phyloP scores from a whole-genome alignment of 345 rosid genomes.

The Erysimum cheiranthoides region DNA sequence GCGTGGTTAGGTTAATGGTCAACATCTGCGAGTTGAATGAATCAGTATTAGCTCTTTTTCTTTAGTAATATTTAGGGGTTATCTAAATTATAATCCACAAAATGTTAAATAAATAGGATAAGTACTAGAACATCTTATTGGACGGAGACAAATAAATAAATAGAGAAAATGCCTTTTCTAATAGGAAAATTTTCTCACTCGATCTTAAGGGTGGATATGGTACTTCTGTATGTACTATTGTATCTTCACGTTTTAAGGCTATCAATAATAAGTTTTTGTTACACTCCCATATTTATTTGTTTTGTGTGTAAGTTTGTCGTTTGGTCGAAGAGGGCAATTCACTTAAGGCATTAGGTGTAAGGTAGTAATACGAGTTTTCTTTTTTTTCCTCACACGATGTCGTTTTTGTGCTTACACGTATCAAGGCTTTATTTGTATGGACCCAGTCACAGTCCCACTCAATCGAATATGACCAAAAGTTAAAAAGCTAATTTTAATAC shows the following conservation, averaged over 20 bases:
- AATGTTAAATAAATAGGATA: not conserved
- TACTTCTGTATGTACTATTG: not conserved
- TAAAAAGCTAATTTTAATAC: conserved; percentile 30
- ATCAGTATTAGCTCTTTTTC: not conserved
- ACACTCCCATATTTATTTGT: conserved; percentile 23
- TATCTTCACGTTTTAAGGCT: not conserved
- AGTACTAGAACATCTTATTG: not conserved
- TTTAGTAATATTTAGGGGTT: not conserved
- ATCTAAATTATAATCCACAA: not conserved
- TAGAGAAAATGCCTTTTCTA: not conserved
- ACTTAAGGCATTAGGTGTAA: conserved; percentile 20
- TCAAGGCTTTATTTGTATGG: conserved; percentile 34
- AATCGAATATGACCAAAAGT: conserved; percentile 25
- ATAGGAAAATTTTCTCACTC: not conserved
- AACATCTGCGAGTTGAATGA: conserved; percentile 5
- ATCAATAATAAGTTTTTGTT: not conserved
- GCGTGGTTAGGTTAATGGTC: conserved; percentile 19
- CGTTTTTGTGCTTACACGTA: conserved; percentile 37
- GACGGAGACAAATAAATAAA: not conserved
- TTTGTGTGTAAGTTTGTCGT: conserved; percentile 38
- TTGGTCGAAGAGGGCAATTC: conserved; percentile 35
- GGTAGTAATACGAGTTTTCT: not conserved
- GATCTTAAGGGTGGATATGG: not conserved
- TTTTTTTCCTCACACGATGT: conserved; percentile 11
- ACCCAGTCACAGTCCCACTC: conserved; percentile 36